Base-by-base conservation (phyloP, 1,284 basidiomycete species). In the Fomitopsis palustris region DNA sequence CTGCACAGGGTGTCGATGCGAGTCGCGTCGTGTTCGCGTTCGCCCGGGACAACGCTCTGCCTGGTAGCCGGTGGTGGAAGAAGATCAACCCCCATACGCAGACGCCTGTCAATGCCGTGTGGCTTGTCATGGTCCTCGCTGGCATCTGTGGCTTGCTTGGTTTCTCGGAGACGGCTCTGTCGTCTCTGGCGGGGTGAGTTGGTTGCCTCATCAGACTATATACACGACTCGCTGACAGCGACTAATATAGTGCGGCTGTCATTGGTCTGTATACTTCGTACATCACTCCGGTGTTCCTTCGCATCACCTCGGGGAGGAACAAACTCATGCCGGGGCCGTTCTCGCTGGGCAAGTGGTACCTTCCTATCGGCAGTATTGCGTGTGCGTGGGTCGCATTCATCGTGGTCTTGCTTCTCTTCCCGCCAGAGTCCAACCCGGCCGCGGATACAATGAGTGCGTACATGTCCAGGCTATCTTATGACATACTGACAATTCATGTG, bases 21-120 rank as follows among this genome's bases (percentile, higher is more conserved):
- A 90, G 87, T 39, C 83, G 88, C 9, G 87, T 88, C 12, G 79
- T 88, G 49, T 90, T 88, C 63, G 87, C 87, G 10, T 90, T 90
- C 67, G 85, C 87, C 23, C 77, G 88, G 37, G 88, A 90, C 63
- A 82, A 87, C 61, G 88, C 87, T 6, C 78, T 90, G 6, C 88
- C 88, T 4, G 85, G 86, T 9, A 89, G 88, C 21, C 77, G 78
- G 14, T 85, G 78, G 76, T 86, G 85, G 86, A 87, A 87, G 65
- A 73, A 71, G 57, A 78, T 90, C 54, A 86, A 86, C 62, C 66
- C 55, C 7, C 66, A 69, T 59, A 88, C 86, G 7, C 80, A 82
- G 63, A 90, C 88, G 1, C 87, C 88, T 0, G 86, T 90, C 16
- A 83, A 88, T 62, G 87, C 87, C 1, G 87, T 87, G 4, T 90